phyloP scores from a whole-genome alignment of 371 early-diverging fungal genomes.

The Funneliformis caledonium region DNA sequence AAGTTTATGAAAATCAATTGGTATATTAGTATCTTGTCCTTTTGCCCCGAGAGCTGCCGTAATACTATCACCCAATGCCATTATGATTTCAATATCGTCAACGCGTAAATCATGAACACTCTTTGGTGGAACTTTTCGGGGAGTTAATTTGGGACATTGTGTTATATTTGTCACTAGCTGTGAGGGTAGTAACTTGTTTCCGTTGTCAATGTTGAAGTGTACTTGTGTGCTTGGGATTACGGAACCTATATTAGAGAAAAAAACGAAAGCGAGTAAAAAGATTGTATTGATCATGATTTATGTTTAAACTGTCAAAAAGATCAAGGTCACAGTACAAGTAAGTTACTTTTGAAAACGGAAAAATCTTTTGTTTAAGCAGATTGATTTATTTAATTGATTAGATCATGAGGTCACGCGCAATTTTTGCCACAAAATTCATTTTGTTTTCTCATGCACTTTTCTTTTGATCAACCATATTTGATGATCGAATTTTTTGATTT shows the following conservation, averaged over 20 bases:
- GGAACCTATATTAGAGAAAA: background rate
- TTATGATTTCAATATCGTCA: conserved; percentile 66
- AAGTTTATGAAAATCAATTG: conserved; percentile 46
- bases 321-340: no score
- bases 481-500: no score
- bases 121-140: conserved; percentile 43
- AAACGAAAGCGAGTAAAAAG: background rate
- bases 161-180: conserved; percentile 25
- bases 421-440: no score
- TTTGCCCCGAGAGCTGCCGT: conserved; percentile 63
- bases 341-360: no score
- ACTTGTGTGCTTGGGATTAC: background rate
- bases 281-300: background rate
- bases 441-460: no score
- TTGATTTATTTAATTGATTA: no score
- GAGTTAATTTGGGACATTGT: conserved; percentile 49
- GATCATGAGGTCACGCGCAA: no score
- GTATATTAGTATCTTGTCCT: background rate
- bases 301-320: background rate
- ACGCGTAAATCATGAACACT: conserved; percentile 55
- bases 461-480: no score
- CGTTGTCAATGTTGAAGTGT: background rate
- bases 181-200: background rate
- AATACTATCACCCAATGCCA: conserved; percentile 74
- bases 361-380: no score